Base-by-base conservation (phyloP, 1,139 yeast species). In the Barnettozyma hawaiiensis region DNA sequence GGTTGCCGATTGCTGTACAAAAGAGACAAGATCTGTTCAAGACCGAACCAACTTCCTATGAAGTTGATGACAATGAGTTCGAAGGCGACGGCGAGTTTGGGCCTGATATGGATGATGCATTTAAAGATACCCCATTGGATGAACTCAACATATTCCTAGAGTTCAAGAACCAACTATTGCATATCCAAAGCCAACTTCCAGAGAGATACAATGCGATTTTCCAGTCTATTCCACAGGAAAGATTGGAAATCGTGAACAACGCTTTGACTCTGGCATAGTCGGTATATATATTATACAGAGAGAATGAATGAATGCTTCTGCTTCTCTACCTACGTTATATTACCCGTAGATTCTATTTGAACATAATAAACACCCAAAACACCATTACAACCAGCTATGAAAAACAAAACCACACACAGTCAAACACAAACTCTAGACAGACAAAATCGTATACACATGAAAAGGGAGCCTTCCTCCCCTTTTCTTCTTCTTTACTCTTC, bases 121-220 rank as follows among this genome's bases (percentile, higher is more conserved):
- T 85, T 54, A 78, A 81, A 28, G 80, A 81, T 42, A 81, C 90
- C 2, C 84, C 95, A 2, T 67, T 92, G 50, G 97, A 90, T 58
- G 66, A 70, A 36, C 63, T 89, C 31, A 81, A 89, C 56, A 75
- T 84, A 8, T 79, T 76, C 60, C 58, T 63, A 27, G 71, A 70
- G n/a, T 71, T 81, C 58, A 63, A 68, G 44, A 65, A 66, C 23
- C 62, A 65, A 22, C 58, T 76, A 31, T 41, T 54, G n/a, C 55
- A 54, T 7, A 47, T 74, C n/a, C 61, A 62, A 39, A 51, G 22
- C 7, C 37, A 22, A 7, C 15, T 64, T 23, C 65, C 66, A 12
- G 61, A 54, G 10, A 67, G 66, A 48, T 65, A 64, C 37, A 59
- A 63, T 37, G 49, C 54, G 26, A 49, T 64, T n/a, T 42, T 64